These are phyloP conservation scores for Salix suchowensis DNA, from an alignment of 345 rosid species.

Conservation along the genomic window DNA sequence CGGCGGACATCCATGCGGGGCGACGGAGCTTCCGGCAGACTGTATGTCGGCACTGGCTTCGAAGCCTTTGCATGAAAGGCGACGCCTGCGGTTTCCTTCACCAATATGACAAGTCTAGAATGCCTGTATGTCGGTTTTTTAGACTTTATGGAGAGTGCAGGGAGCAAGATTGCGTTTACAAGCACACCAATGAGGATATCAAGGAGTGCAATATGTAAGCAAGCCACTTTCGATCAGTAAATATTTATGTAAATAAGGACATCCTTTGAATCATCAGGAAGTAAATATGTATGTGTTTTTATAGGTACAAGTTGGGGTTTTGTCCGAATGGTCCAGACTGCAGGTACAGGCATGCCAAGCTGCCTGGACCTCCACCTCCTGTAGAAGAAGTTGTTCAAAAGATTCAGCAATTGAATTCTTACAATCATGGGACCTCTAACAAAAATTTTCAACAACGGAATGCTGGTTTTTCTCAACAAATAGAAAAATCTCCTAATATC, in stretches of 20 bases:
- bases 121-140: constrained; percentile 94
- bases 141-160: constrained; percentile 90
- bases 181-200: constrained; percentile 94
- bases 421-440: constrained; percentile 51
- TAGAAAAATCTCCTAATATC: constrained; percentile 51
- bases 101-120: constrained; percentile 92
- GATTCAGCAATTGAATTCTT: constrained; percentile 80
- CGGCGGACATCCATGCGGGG: constrained; percentile 31
- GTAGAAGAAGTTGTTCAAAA: constrained; percentile 95
- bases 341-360: constrained; percentile 88
- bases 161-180: constrained; percentile 96
- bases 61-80: constrained; percentile 98
- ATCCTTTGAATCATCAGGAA: not conserved
- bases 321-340: constrained; percentile 99
- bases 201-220: constrained; percentile 97
- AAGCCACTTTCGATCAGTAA: not conserved
- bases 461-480: constrained; percentile 48
- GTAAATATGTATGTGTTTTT: not conserved
- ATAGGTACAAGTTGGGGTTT: constrained; percentile 95
- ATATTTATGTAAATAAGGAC: not conserved
- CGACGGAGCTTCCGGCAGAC: constrained; percentile 95
- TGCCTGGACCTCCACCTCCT: constrained; percentile 92
- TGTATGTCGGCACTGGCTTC: constrained; percentile 98
- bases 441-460: constrained; percentile 69
- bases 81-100: constrained; percentile 98